phyloP scores from a whole-genome alignment of 768 basidiomycete species.

The Tricholoma hemisulphureum region DNA sequence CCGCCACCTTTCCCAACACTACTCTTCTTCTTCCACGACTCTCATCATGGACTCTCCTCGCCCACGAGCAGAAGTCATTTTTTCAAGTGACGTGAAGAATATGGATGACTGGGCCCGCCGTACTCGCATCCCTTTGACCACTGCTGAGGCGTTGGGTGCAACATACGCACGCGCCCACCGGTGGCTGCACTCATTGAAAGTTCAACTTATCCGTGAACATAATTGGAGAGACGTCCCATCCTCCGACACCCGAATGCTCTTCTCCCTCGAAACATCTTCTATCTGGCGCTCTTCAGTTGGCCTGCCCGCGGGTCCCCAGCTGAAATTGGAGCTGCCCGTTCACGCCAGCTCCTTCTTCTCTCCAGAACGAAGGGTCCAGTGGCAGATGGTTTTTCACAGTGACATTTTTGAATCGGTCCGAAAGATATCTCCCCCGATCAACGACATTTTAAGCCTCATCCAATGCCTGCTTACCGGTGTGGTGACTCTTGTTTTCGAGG shows the following conservation, averaged over 20 bases:
- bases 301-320: constrained; percentile 72
- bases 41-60: constrained; percentile 29
- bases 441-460: constrained; percentile 64
- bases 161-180: constrained; percentile 81
- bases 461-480: constrained; percentile 75
- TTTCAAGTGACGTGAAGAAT: constrained; percentile 75
- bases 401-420: constrained; percentile 72
- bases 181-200: constrained; percentile 65
- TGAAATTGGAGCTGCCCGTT: constrained; percentile 70
- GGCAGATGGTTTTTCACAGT: constrained; percentile 88
- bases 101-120: constrained; percentile 84
- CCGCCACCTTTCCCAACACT: constrained; percentile 10
- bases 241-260: constrained; percentile 69
- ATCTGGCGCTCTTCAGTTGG: constrained; percentile 77
- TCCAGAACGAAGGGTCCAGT: constrained; percentile 79
- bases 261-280: constrained; percentile 74
- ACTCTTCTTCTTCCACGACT: constrained; percentile 3
- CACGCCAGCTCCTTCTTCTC: constrained; percentile 86
- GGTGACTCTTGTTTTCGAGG: constrained; percentile 72
- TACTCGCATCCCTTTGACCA: constrained; percentile 78
- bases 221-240: constrained; percentile 64
- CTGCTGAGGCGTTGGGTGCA: constrained; percentile 76
- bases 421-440: constrained; percentile 65
- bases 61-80: constrained; percentile 59
- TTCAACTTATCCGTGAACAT: constrained; percentile 62